These are phyloP conservation scores for Calendula officinalis DNA, from an alignment of 129 eudicot genomes.

Conservation along the genomic window DNA sequence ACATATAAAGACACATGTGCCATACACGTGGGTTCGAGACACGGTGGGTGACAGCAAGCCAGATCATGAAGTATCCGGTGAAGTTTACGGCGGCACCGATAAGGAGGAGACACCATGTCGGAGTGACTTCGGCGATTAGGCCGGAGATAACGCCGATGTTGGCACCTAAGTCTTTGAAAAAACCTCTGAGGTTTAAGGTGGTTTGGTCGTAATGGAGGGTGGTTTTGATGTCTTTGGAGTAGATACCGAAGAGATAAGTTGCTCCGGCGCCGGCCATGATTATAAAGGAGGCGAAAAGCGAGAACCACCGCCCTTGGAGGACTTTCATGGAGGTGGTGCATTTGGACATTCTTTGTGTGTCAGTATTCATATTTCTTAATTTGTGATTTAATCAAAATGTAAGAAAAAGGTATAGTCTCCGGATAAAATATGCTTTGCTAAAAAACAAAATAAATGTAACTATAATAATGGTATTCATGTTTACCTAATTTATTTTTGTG, in stretches of 20 bases:
- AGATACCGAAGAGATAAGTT: constrained; percentile 71
- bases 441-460: no score
- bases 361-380: no score
- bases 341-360: no score
- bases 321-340: constrained; percentile 23
- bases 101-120: constrained; percentile 69
- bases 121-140: constrained; percentile 62
- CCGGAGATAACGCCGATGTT: constrained; percentile 81
- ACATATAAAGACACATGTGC: constrained; percentile 82
- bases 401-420: no score
- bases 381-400: no score
- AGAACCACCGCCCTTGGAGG: constrained; percentile 77
- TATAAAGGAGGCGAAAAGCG: constrained; percentile 65
- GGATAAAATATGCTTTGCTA: no score
- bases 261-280: constrained; percentile 91
- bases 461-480: no score
- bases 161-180: constrained; percentile 79
- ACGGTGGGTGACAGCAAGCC: constrained; percentile 57
- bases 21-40: constrained; percentile 57
- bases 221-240: constrained; percentile 79
- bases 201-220: constrained; percentile 74
- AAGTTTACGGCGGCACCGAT: constrained; percentile 69
- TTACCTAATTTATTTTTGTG: no score
- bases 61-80: constrained; percentile 79
- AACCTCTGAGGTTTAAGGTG: constrained; percentile 72